Base-by-base conservation (phyloP, 2,329 filamentous ascomycete genomes). In the Botrytis paeoniae region DNA sequence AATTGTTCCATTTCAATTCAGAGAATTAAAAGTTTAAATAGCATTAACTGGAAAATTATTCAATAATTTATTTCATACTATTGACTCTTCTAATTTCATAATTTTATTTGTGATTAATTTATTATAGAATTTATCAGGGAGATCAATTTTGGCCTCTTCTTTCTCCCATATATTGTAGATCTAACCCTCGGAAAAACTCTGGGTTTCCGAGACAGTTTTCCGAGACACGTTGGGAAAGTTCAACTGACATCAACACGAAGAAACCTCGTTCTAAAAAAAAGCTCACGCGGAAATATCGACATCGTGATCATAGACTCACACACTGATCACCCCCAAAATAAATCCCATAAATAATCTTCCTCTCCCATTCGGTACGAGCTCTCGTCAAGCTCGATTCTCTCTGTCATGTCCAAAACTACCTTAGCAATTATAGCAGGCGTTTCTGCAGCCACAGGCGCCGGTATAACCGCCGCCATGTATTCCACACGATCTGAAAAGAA, bases 371-470 rank as follows among this genome's bases (percentile, higher is more conserved):
- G 51, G 62, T 61, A n/a, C 39, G 70, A 72, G 70, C 70, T 72
- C 64, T 65, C 64, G 62, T 51, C 41, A 65, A 69, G 70, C 64
- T 69, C 61, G 35, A 57, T 39, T 72, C 39, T 39, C 41, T 48
- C 25, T 61, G 54, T 61, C 77, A 95, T 95, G 93, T 94, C 93
- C 74, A 95, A 95, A 82, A 86, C 90, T 37, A 94, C 92, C 48
- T 80, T 95, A 78, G 92, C 91, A 77, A 86, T 93, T 74, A 91
- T 95, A 79, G 93, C 92, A 78, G 91, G 90, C 75, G 87, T 92
- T 79, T 90, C 92, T 81, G 93, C 92, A 77, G 91, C 91, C 81
- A 90, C 92, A 70, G 93, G 93, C 75, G 93, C 92, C 73, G 92
- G 91, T 73, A 83, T 92, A 73, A 95, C 92, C 61, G 86, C 86